A percentile compares a stretch with the other conserved stretches of the same genome.
phyloP scores from a whole-genome alignment of 1,284 basidiomycete species.

The Phylloporus gajari region DNA sequence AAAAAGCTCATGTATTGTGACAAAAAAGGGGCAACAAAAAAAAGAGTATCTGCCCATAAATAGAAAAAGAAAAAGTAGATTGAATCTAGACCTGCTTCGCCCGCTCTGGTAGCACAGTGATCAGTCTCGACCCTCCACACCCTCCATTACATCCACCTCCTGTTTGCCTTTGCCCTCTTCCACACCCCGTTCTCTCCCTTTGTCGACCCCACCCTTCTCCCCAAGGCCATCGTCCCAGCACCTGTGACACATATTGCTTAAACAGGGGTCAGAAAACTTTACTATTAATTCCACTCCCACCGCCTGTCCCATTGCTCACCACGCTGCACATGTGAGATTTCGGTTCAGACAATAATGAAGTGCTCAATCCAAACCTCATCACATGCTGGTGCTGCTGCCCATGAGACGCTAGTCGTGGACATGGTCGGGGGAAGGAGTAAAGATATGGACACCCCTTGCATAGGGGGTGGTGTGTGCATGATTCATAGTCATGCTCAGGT shows the following conservation, averaged over 20 bases:
- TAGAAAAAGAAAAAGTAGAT: not conserved
- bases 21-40: not conserved
- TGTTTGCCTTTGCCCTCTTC: not conserved
- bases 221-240: constrained; percentile 63
- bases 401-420: constrained; percentile 20
- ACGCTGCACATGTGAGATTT: constrained; percentile 50
- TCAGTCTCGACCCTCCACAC: constrained; percentile 30
- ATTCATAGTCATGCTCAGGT: constrained; percentile 2
- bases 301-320: constrained; percentile 43
- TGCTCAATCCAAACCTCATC: constrained; percentile 26
- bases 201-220: constrained; percentile 15
- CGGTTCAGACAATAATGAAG: constrained; percentile 26
- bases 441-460: constrained; percentile 38
- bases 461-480: constrained; percentile 30
- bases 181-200: not conserved
- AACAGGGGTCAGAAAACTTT: constrained; percentile 65
- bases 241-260: constrained; percentile 77
- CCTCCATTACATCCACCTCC: not conserved
- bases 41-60: constrained; percentile 14
- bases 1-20: not conserved
- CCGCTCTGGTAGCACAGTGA: constrained; percentile 45
- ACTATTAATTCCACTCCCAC: constrained; percentile 38
- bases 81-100: constrained; percentile 34
- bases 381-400: not conserved
- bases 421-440: constrained; percentile 37